phyloP scores from a whole-genome alignment of 1,284 basidiomycete species.

The Butyriboletus regius region DNA sequence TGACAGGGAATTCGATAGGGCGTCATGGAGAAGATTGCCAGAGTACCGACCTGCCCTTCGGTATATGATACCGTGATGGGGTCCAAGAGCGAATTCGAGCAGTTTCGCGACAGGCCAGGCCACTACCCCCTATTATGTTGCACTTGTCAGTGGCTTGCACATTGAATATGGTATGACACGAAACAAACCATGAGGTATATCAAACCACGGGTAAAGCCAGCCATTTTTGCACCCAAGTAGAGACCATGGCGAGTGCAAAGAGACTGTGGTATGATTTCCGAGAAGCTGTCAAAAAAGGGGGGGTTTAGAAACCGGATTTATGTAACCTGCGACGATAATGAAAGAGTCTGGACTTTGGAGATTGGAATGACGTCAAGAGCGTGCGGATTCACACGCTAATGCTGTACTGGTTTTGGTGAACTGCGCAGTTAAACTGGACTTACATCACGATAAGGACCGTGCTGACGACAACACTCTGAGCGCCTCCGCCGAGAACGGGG shows the following conservation, averaged over 20 bases:
- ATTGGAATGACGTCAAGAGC: neutral
- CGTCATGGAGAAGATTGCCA: neutral
- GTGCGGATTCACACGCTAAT: neutral
- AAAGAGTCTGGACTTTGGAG: neutral
- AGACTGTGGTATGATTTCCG: constrained; percentile 87
- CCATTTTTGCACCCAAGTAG: constrained; percentile 85
- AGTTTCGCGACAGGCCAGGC: constrained; percentile 76
- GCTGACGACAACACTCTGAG: constrained; percentile 73
- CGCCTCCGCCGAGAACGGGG: constrained; percentile 77
- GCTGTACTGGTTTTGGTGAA: neutral
- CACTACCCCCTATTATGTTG: constrained; percentile 51
- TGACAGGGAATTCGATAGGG: neutral
- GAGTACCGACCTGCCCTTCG: constrained; percentile 36
- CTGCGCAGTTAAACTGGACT: constrained; percentile 35
- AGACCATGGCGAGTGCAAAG: constrained; percentile 89
- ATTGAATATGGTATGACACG: neutral
- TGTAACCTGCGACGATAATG: neutral
- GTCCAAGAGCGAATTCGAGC: constrained; percentile 57
- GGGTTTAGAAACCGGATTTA: neutral
- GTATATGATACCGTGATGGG: constrained; percentile 57
- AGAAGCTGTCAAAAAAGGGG: constrained; percentile 46
- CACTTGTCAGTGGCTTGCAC: neutral
- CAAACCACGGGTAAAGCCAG: constrained; percentile 63
- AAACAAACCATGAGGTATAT: constrained; percentile 61
- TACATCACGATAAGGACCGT: constrained; percentile 82